These are phyloP conservation scores for Pythium grandisporangium DNA, from an alignment of 352 stramenopile species.

Conservation along the genomic window DNA sequence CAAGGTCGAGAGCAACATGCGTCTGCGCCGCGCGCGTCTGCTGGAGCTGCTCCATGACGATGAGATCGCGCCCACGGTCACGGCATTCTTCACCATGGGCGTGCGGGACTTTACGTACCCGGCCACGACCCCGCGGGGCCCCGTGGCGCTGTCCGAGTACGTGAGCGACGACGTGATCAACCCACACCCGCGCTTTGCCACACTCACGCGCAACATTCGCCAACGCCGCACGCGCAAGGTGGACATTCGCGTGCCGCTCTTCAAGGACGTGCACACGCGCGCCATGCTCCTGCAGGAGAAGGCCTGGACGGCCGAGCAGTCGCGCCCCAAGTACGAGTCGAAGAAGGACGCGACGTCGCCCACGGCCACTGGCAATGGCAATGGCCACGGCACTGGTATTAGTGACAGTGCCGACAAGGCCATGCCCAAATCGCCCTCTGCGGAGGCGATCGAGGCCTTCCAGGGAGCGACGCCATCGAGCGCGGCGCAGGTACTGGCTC, in stretches of 20 bases:
- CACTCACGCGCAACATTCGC: slow-evolving; percentile 98
- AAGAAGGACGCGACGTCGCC: slow-evolving; percentile 24
- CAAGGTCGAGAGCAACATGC: slow-evolving; percentile 98
- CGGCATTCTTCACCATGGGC: slow-evolving; percentile 95
- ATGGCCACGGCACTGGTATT: neutral
- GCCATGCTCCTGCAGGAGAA: slow-evolving; percentile 65
- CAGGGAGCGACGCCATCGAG: slow-evolving; percentile 38
- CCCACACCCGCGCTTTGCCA: slow-evolving; percentile 97
- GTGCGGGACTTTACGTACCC: slow-evolving; percentile 89
- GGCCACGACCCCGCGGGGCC: slow-evolving; percentile 37
- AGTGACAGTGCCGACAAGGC: too few species aligned
- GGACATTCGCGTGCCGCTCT: slow-evolving; percentile 83
- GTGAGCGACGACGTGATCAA: slow-evolving; percentile 98
- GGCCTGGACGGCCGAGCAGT: slow-evolving; percentile 75
- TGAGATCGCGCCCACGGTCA: slow-evolving; percentile 96
- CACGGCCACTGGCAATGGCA: slow-evolving; percentile 1
- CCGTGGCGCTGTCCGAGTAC: slow-evolving; percentile 92
- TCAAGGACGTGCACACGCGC: slow-evolving; percentile 77
- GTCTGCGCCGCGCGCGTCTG: slow-evolving; percentile 91
- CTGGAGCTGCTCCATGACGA: slow-evolving; percentile 89
- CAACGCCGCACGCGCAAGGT: slow-evolving; percentile 84
- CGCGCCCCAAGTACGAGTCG: slow-evolving; percentile 65
- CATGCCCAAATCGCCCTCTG: slow-evolving; percentile 70
- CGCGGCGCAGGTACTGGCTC: slow-evolving; percentile 56
- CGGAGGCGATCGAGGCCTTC: slow-evolving; percentile 32